These are phyloP conservation scores for Phytophthora pluvialis DNA, from an alignment of 352 stramenopile species.

Conservation along the genomic window DNA sequence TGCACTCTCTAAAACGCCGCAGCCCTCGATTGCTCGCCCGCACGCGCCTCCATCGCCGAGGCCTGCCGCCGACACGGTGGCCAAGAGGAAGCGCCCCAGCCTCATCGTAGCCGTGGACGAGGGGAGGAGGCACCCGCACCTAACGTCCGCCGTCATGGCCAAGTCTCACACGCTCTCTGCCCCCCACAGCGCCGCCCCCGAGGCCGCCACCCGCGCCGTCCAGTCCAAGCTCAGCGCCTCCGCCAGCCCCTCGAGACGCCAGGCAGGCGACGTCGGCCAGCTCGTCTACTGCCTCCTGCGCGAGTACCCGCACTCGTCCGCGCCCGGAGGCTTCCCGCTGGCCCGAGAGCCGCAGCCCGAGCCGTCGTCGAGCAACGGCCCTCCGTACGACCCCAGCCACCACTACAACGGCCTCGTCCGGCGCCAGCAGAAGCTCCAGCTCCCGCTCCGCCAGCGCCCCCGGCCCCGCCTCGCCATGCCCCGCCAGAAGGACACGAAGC, in stretches of 20 bases:
- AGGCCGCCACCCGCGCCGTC: slow-evolving; percentile 28
- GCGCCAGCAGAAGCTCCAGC: slow-evolving; percentile 21
- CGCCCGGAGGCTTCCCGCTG: slow-evolving; percentile 27
- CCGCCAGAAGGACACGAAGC: slow-evolving; percentile 63
- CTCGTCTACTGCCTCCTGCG: slow-evolving; percentile 45
- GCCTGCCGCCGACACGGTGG: not conserved
- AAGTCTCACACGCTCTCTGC: slow-evolving; percentile 38
- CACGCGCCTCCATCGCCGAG: slow-evolving; percentile 3
- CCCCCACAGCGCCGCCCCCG: slow-evolving; percentile 3
- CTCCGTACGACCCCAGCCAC: slow-evolving; percentile 30
- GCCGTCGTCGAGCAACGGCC: not conserved
- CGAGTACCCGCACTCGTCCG: slow-evolving; percentile 36
- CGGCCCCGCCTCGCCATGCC: slow-evolving; percentile 42
- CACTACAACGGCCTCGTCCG: slow-evolving; percentile 31
- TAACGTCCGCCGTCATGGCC: slow-evolving; percentile 16
- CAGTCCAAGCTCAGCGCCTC: slow-evolving; percentile 26
- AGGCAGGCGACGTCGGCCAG: slow-evolving; percentile 37
- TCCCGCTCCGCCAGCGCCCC: slow-evolving; percentile 12
- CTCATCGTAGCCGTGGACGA: slow-evolving; percentile 7
- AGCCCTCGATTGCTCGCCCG: slow-evolving; percentile 2
- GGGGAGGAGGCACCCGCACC: slow-evolving; percentile 6
- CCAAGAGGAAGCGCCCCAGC: slow-evolving; percentile 9
- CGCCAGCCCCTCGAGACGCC: slow-evolving; percentile 25
- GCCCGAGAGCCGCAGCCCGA: slow-evolving; percentile 25
- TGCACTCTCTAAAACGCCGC: slow-evolving; percentile 16